Evolutionary conservation across 2,329 filamentous ascomycete species (phyloP).

Genomic region (Fusarium tupiense): DNA sequence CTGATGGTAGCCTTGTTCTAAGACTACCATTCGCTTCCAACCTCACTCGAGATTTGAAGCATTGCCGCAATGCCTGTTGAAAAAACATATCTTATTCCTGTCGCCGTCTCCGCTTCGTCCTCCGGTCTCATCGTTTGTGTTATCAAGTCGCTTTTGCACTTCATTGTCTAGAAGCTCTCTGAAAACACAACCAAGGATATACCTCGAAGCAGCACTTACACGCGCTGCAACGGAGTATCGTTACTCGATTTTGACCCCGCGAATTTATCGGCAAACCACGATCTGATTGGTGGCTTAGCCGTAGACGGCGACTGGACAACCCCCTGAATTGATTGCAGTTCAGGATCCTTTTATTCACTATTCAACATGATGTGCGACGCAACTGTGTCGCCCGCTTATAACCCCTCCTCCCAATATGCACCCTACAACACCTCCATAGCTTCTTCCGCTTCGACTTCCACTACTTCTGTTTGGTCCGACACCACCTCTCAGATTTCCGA

Average conservation of each 20-base stretch:
- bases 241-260: conserved; percentile 49
- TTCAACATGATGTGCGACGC: conserved; percentile 69
- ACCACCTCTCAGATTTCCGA: conserved; percentile 75
- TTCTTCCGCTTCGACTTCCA: conserved; percentile 79
- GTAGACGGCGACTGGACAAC: conserved; percentile 65
- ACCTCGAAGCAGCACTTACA: conserved; percentile 48
- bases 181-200: conserved; percentile 54
- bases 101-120: conserved; percentile 70
- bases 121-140: conserved; percentile 68
- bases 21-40: conserved; percentile 43
- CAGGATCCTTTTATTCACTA: conserved; percentile 44
- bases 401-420: conserved; percentile 57
- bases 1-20: conserved; percentile 50
- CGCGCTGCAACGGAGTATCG: conserved; percentile 56
- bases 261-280: conserved; percentile 51
- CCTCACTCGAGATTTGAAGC: conserved; percentile 44
- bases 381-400: conserved; percentile 62
- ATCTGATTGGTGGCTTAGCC: conserved; percentile 61
- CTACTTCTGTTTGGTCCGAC: conserved; percentile 81
- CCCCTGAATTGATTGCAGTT: conserved; percentile 47
- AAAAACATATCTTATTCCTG: conserved; percentile 62
- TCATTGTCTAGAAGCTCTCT: conserved; percentile 55
- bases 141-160: conserved; percentile 56
- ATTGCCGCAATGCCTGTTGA: conserved; percentile 67
- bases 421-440: conserved; percentile 77